Conservation (phyloP, 371 early-diverging fungal genomes). For the Neoconidiobolus thromboides region DNA sequence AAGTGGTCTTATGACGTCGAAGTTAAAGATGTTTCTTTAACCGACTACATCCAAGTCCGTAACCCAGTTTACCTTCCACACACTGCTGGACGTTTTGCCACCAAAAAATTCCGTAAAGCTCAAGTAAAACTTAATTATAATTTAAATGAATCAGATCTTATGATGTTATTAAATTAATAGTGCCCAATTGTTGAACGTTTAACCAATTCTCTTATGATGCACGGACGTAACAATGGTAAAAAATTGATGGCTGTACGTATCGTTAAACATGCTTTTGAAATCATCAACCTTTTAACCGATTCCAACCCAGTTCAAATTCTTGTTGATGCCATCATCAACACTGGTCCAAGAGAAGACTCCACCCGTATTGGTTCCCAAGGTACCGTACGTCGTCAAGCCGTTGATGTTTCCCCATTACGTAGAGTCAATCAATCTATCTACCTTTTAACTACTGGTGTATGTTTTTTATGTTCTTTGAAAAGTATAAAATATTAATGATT, state of each 20-base stretch:
- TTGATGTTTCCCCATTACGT: slow-evolving; percentile 99
- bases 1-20: slow-evolving; percentile 92
- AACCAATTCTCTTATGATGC: slow-evolving; percentile 99
- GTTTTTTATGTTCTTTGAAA: slow-evolving; percentile 15
- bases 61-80: slow-evolving; percentile 93
- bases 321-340: slow-evolving; percentile 99
- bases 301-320: slow-evolving; percentile 98
- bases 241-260: slow-evolving; percentile 98
- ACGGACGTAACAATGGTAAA: slow-evolving; percentile 99
- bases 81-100: slow-evolving; percentile 96
- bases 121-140: slow-evolving; percentile 27
- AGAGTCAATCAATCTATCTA: slow-evolving; percentile 97
- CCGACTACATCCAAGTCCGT: slow-evolving; percentile 88
- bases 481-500: not conserved
- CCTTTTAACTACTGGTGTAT: slow-evolving; percentile 88
- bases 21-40: slow-evolving; percentile 86
- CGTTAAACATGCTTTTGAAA: slow-evolving; percentile 98
- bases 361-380: slow-evolving; percentile 99
- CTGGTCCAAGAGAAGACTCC: slow-evolving; percentile 99
- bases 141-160: not conserved
- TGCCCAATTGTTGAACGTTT: slow-evolving; percentile 99
- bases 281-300: slow-evolving; percentile 97
- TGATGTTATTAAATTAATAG: slow-evolving; percentile 16
- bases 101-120: slow-evolving; percentile 96
- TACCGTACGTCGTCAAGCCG: slow-evolving; percentile 99